A percentile compares a stretch with the other conserved stretches of the same genome.
These are phyloP conservation scores for Sporothrix protearum DNA, from an alignment of 2,329 filamentous ascomycete species.

Conservation along the genomic window DNA sequence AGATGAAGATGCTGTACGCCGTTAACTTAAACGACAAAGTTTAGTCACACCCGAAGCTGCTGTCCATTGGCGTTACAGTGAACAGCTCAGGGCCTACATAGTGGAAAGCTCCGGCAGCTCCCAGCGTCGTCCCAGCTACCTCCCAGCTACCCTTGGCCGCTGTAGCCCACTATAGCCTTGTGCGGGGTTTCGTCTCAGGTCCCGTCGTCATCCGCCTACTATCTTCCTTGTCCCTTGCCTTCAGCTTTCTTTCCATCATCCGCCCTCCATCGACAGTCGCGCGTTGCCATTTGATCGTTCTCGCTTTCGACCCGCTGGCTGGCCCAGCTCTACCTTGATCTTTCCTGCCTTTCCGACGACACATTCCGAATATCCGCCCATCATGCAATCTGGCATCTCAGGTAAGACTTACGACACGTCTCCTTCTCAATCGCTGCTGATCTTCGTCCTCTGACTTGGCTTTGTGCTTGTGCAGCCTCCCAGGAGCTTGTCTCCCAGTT, in stretches of 20 bases:
- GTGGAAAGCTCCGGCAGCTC: background rate
- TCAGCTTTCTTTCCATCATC: background rate
- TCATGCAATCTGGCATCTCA: constrained; percentile 76
- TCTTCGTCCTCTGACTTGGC: too few relatives aligned
- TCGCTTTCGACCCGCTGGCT: constrained; percentile 2
- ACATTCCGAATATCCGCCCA: constrained; percentile 30
- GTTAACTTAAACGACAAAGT: too few relatives aligned
- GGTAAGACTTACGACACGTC: too few relatives aligned
- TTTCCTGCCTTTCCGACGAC: background rate
- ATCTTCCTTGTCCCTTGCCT: background rate
- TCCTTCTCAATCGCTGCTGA: too few relatives aligned
- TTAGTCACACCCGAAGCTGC: too few relatives aligned
- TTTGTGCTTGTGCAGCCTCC: constrained; percentile 54
- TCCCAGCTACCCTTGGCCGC: background rate
- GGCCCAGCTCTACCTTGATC: background rate
- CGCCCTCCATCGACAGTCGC: background rate
- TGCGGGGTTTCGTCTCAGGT: constrained; percentile 7
- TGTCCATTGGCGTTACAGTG: background rate
- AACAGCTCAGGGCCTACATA: background rate
- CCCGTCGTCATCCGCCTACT: background rate
- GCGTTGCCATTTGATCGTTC: background rate
- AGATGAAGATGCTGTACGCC: background rate
- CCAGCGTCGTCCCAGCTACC: background rate
- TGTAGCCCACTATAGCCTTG: constrained; percentile 18
- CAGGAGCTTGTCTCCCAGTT: constrained; percentile 73